Evolutionary conservation across 306 rosid genomes (phyloP), one percentile per base, ranked within the genome.

Genomic region (Potentilla sterilis): DNA sequence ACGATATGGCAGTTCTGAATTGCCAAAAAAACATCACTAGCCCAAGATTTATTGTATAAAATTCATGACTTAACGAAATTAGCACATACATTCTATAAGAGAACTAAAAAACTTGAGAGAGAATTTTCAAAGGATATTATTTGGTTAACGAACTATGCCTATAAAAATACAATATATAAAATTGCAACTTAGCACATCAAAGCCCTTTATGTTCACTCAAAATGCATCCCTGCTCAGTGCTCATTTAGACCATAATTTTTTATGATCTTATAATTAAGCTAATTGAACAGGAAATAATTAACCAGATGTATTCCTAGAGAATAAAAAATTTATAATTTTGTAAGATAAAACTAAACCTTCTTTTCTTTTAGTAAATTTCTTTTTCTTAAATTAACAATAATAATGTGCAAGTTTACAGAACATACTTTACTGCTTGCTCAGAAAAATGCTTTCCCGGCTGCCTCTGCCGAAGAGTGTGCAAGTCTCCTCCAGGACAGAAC

Each of bases 401-500:
- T 37, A 41, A 73, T 59, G 79, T 71, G 43, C 64, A 79, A 81
- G 19, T 78, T 82, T 57, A 49, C 2, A 7, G 37, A 85, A 92
- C 98, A 81, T 95, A 95, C 98, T 95, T 95, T 57, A 95, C 98
- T 69, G 98, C 98, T 86, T 95, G 98, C 92, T 95, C 98, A 61
- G 97, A 86, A 79, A 95, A 95, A 88, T 95, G 89, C 89, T 95
- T 95, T 83, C 98, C 97, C 35, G 96, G 93, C 81, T 95, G 98
- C 89, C 89, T 92, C 88, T 95, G 98, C 89, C 98, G 76, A 44
- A 92, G 95, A 37, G 95, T 95, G 84, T 95, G 98, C 80, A 95
- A 89, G 79, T 95, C 98, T 58, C 98, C 98, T 51, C 98, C 98
- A 12, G 97, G 98, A 85, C 98, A 95, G 85, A 92, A 95, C 83